Conservation (phyloP, 2,329 filamentous ascomycete species). For the Coniella vitis region DNA sequence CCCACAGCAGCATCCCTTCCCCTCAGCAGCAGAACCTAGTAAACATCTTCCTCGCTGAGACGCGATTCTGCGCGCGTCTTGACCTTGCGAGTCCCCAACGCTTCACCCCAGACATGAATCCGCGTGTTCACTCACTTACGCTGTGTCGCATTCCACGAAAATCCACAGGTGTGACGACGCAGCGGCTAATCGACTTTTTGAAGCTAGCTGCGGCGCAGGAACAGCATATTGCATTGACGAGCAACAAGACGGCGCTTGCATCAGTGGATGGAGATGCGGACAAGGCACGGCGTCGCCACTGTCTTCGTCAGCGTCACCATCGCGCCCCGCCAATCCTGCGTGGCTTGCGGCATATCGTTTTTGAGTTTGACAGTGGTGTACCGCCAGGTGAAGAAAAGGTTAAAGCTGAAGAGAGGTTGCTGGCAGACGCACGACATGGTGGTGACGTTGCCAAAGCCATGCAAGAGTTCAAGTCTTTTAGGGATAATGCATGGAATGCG, state of each 20-base stretch:
- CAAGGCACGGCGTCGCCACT: no score
- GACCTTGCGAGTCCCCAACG: conserved; percentile 39
- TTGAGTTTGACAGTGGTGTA: conserved; percentile 41
- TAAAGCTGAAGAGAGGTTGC: conserved; percentile 24
- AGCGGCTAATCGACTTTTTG: conserved; percentile 42
- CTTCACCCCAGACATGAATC: conserved; percentile 50
- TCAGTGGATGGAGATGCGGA: no score
- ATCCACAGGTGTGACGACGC: conserved; percentile 43
- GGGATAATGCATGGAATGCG: conserved; percentile 23
- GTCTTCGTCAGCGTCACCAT: conserved; percentile 14
- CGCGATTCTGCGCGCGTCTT: conserved; percentile 33
- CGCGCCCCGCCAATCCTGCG: conserved; percentile 37
- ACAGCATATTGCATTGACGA: conserved; percentile 30
- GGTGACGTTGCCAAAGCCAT: conserved; percentile 28
- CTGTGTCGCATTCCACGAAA: conserved; percentile 48
- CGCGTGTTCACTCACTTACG: conserved; percentile 44
- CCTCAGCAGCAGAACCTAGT: conserved; percentile 29
- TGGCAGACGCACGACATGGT: conserved; percentile 22
- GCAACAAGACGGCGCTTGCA: conserved; percentile 14
- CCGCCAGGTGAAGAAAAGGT: no score
- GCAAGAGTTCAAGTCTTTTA: conserved; percentile 42
- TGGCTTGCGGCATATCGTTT: conserved; percentile 45
- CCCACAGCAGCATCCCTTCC: no score
- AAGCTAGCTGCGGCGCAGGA: conserved; percentile 43
- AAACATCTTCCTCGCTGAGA: conserved; percentile 38